phyloP scores from a whole-genome alignment of 192 early-diverging fungal genomes.

The Podila epigama region DNA sequence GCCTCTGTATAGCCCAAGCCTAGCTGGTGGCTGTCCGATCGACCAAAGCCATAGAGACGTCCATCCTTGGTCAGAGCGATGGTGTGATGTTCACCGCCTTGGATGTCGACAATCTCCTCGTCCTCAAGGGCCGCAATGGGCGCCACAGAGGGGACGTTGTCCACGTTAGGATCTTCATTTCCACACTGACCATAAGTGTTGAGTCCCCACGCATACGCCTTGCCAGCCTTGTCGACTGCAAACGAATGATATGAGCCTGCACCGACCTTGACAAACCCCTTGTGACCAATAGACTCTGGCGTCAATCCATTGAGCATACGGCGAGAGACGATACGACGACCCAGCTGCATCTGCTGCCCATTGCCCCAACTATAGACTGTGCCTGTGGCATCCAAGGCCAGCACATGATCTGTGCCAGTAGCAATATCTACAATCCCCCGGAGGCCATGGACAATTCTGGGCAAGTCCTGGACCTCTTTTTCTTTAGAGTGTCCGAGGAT shows the following conservation, averaged over 20 bases:
- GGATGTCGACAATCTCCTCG: conserved; percentile 62
- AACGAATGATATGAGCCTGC: conserved; percentile 89
- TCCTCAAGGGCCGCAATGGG: conserved; percentile 58
- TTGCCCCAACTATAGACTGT: conserved; percentile 90
- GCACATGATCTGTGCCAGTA: conserved; percentile 86
- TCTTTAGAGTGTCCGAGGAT: conserved; percentile 82
- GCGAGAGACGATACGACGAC: conserved; percentile 80
- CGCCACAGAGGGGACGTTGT: conserved; percentile 63
- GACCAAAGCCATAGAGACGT: conserved; percentile 80
- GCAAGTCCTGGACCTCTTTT: conserved; percentile 68
- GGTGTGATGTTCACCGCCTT: conserved; percentile 90
- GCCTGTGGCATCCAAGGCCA: conserved; percentile 76
- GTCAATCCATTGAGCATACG: conserved; percentile 68
- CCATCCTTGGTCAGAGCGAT: conserved; percentile 80
- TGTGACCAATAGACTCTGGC: conserved; percentile 61
- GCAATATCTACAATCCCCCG: conserved; percentile 78
- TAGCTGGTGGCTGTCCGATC: conserved; percentile 83
- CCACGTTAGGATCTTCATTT: conserved; percentile 40
- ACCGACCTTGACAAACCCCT: conserved; percentile 69
- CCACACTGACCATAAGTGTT: conserved; percentile 94
- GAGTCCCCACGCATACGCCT: conserved; percentile 84
- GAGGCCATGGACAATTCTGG: conserved; percentile 60
- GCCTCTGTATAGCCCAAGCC: conserved; percentile 61
- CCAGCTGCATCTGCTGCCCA: conserved; percentile 89
- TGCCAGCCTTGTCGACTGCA: conserved; percentile 70